Conservation (phyloP, 176 grass and related monocot genomes). For the Lolium multiflorum region DNA sequence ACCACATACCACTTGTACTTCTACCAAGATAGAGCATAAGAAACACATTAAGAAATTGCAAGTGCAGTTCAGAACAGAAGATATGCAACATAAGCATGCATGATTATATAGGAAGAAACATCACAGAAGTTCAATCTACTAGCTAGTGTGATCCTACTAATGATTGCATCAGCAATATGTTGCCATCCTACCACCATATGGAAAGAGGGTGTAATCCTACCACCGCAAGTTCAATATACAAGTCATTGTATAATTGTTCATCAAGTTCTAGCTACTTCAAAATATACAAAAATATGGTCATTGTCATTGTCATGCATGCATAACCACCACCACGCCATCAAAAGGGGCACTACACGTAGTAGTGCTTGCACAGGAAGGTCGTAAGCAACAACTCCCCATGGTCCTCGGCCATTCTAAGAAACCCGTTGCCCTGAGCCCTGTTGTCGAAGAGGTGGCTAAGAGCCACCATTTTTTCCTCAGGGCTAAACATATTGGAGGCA, state of each 20-base stretch:
- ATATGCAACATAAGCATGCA: neutral
- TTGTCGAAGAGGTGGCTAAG: neutral
- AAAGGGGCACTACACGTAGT: neutral
- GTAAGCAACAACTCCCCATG: neutral
- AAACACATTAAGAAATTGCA: neutral
- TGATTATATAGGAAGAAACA: neutral
- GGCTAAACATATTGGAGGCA: neutral
- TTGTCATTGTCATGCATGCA: neutral
- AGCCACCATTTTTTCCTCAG: neutral
- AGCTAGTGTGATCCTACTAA: too few relatives aligned
- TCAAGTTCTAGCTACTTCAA: neutral
- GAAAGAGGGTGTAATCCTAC: neutral
- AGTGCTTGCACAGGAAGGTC: neutral
- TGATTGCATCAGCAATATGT: neutral
- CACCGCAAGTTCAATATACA: neutral
- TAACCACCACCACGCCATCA: neutral
- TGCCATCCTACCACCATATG: neutral
- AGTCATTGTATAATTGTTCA: neutral
- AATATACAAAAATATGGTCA: neutral
- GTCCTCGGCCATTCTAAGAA: neutral
- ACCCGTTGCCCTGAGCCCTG: neutral
- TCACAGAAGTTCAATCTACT: neutral
- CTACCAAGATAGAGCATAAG: neutral
- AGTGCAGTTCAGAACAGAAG: neutral
- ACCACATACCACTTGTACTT: neutral